Evolutionary conservation across 2,329 filamentous ascomycete genomes (phyloP), one percentile per base, ranked within the genome.

Genomic region (Zopfia rhizophila): DNA sequence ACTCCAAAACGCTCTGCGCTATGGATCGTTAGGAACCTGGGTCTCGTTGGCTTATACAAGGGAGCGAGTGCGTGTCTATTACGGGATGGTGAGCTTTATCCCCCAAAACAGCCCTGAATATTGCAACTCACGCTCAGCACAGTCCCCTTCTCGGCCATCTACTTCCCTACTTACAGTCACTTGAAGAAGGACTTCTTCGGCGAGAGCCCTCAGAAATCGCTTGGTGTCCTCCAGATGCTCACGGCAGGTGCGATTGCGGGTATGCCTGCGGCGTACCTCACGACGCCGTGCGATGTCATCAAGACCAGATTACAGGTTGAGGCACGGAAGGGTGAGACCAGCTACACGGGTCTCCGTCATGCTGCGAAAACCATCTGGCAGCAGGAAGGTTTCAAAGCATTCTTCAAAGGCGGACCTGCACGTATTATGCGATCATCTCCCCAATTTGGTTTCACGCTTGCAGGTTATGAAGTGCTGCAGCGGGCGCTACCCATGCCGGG

Each of bases 271-370:
- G 77, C 77, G 10, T 99, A 99, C 77, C 82, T 99, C 53, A 99
- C 94, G 17, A 99, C 94, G 2, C 94, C 94, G 0, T 97, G 90
- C 78, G 94, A 99, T 68, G 94, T 99, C 52, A 97, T 99, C 86
- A 99, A 99, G 82, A 99, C 94, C 3, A 89, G 94, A 70, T 82
- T 99, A 49, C 94, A 99, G 74, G 94, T 99, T 48, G 94, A 99
- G 75, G 92, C 93, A 16, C 89, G 94, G 56, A 97, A 97, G 80
- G 94, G 94, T 54, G 93, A 99, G 65, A 87, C 87, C 3, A 81
- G 82, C 36, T 99, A 99, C 80, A 94, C 84, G 29, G 90, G 89
- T 33, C 82, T 99, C 35, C 85, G 91, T 44, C 91, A 99, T 75
- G 90, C 87, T 41, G 94, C 94, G 25, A 75, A 75, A 62, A 96